Percentiles rank a stretch among this genome's conserved stretches.
phyloP scores from a whole-genome alignment of 441 rosid species.

The Hura crepitans region DNA sequence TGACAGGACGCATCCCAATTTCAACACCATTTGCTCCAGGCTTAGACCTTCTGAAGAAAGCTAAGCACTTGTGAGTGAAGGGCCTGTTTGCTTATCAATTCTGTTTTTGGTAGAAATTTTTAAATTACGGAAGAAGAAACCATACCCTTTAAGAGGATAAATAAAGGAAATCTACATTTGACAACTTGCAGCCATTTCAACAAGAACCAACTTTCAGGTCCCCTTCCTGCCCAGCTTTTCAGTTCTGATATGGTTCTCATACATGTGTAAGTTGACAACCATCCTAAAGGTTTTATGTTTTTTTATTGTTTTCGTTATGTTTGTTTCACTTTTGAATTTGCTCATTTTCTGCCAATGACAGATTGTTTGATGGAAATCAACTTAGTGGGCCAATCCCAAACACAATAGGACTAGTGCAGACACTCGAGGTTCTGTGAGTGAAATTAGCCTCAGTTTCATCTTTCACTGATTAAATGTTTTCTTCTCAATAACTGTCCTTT shows the following conservation, averaged over 20 bases:
- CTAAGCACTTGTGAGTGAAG: constrained; percentile 81
- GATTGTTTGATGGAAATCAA: constrained; percentile 83
- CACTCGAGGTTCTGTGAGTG: constrained; percentile 99
- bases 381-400: constrained; percentile 67
- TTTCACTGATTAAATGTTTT: not conserved
- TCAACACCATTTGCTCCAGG: constrained; percentile 59
- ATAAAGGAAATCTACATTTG: constrained; percentile 3
- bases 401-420: constrained; percentile 58
- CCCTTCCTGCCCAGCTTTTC: constrained; percentile 69
- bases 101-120: too few species aligned
- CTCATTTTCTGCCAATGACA: constrained; percentile 25
- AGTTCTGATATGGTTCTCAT: constrained; percentile 69
- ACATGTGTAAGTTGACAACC: constrained; percentile 62
- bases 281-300: not conserved
- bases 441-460: constrained; percentile 10
- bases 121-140: too few species aligned
- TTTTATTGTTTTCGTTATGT: not conserved
- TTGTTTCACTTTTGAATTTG: not conserved
- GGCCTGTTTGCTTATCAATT: not conserved
- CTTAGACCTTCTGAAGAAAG: constrained; percentile 69
- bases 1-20: constrained; percentile 77
- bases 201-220: constrained; percentile 90
- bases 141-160: not conserved
- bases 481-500: not conserved
- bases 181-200: constrained; percentile 73